Percentiles rank a stretch among this genome's conserved stretches.
phyloP scores from a whole-genome alignment of 2,329 filamentous ascomycete genomes.

The Xylariaceae sp. region DNA sequence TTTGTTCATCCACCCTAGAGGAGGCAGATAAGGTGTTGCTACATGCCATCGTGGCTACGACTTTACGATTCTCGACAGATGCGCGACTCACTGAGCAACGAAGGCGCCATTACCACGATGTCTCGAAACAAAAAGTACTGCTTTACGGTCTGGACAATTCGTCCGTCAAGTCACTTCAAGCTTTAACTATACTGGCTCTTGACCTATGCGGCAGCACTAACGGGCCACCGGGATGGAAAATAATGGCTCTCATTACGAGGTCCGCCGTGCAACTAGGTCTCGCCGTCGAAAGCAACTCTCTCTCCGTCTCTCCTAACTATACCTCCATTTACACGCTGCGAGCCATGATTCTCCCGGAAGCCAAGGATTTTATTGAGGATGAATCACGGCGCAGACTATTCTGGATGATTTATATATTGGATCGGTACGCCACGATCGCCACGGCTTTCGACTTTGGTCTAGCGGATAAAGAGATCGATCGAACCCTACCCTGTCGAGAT shows the following conservation, averaged over 20 bases:
- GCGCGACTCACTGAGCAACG: constrained; percentile 67
- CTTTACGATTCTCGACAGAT: constrained; percentile 78
- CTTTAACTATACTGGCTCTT: constrained; percentile 78
- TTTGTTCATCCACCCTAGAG: constrained; percentile 70
- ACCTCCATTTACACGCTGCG: constrained; percentile 85
- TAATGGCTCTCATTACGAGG: constrained; percentile 82
- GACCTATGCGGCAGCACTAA: constrained; percentile 84
- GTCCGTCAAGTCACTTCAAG: constrained; percentile 82
- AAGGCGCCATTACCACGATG: constrained; percentile 69
- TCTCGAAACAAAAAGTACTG: constrained; percentile 80
- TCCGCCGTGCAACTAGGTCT: constrained; percentile 85
- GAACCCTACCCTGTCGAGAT: constrained; percentile 80
- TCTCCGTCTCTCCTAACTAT: constrained; percentile 71
- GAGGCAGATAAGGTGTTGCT: constrained; percentile 79
- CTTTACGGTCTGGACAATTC: constrained; percentile 87
- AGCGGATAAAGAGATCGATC: constrained; percentile 84
- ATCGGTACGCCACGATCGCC: constrained; percentile 84
- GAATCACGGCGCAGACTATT: constrained; percentile 80
- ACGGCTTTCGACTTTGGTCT: constrained; percentile 91
- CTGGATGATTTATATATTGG: constrained; percentile 91
- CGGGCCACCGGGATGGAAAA: constrained; percentile 86
- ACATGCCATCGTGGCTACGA: constrained; percentile 85
- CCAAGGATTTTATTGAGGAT: constrained; percentile 83
- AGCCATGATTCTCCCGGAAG: constrained; percentile 78
- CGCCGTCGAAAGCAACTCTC: constrained; percentile 76